Percentiles rank a stretch among this genome's conserved stretches.
Evolutionary conservation across 345 rosid species (phyloP).

Genomic region (Citrus sp.): DNA sequence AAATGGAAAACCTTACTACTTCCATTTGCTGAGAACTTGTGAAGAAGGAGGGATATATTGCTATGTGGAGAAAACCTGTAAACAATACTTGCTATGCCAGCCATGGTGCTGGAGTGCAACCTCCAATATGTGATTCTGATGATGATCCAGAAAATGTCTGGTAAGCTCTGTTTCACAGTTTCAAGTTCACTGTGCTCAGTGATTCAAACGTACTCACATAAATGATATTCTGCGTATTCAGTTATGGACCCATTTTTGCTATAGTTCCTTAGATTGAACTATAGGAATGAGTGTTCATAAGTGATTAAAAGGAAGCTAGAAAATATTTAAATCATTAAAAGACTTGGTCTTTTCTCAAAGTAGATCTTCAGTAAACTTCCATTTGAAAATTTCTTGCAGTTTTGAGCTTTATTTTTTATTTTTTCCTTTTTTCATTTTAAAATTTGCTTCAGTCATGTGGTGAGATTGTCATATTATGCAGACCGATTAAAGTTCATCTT

Average conservation of each 20-base stretch:
- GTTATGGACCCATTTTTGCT: background rate
- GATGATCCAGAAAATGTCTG: constrained; percentile 63
- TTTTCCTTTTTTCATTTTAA: too few relatives aligned
- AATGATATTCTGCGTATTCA: background rate
- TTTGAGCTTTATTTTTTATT: background rate
- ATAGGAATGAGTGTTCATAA: background rate
- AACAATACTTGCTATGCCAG: constrained; percentile 54
- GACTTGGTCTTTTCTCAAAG: background rate
- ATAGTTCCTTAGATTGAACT: background rate
- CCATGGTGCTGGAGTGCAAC: constrained; percentile 36
- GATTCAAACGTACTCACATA: background rate
- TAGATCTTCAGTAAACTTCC: background rate
- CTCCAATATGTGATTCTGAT: constrained; percentile 46
- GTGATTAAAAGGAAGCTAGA: background rate
- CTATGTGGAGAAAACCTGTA: constrained; percentile 61
- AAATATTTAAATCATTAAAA: background rate
- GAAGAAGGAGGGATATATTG: constrained; percentile 54
- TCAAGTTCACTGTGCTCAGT: background rate
- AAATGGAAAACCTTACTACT: constrained; percentile 50
- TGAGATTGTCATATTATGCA: background rate
- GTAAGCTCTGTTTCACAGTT: constrained; percentile 27
- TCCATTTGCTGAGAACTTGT: constrained; percentile 59
- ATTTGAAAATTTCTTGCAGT: background rate
- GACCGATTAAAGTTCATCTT: too few relatives aligned
- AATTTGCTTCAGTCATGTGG: background rate